Evolutionary conservation across 441 rosid species (phyloP), one percentile per base, ranked within the genome.

Genomic region (Pelargonium citronellum): DNA sequence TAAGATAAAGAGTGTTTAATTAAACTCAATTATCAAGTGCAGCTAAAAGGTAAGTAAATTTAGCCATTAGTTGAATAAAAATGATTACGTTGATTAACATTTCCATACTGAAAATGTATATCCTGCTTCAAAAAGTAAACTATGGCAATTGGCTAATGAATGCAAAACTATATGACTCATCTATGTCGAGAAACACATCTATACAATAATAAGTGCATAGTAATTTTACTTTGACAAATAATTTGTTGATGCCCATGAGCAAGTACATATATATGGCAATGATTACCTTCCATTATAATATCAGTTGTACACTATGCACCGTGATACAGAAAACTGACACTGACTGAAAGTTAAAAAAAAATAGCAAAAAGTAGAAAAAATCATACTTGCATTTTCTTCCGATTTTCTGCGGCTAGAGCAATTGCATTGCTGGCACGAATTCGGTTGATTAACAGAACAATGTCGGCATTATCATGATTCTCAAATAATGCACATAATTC

Each of bases 341-440:
- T 34, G 39, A 34, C 39, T 3, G 39, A 4, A 34, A 34, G 39
- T 34, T 34, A 24, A 24, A 24, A 51, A n/a, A 46, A 6, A 17
- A 2, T 51, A 51, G 61, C 11, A 63, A 30, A 57, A 3, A 20
- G 69, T 11, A 60, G 22, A 49, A 75, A 3, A n/a, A 72, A 73
- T n/a, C 80, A 41, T 87, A 90, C 97, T 81, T 91, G 99, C 83
- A 91, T 90, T 80, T 91, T 94, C 84, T 89, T 94, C 66, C 96
- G 84, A 82, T 94, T 94, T 85, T 87, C 97, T 60, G 92, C 94
- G 46, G 90, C 90, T 67, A 90, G 87, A 72, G 87, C 84, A 75
- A 89, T 87, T 64, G 95, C 86, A 81, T 89, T 82, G 68, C 81
- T 80, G 67, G 72, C 83, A 53, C 87, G 84, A 72, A 94, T 87